Evolutionary conservation across 441 rosid species (phyloP), one percentile per base, ranked within the genome.

Genomic region (California macrophylla): DNA sequence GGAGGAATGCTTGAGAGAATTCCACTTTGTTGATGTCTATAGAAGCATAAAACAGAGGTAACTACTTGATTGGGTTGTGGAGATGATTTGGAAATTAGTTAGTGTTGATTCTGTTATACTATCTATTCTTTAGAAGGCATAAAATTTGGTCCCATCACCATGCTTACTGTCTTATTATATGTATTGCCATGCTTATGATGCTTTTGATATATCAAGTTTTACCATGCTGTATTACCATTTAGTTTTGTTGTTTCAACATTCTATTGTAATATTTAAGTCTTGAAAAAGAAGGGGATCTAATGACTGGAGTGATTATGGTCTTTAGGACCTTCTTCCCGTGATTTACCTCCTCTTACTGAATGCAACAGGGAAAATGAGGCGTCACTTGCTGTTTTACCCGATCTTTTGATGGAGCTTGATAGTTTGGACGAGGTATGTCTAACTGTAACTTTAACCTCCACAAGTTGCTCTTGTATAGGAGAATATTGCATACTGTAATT

Each of bases 21-120:
- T 94, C 79, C 92, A 94, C n/a, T 94, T 94, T 81, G 84, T 80
- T 68, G 98, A 92, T 86, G 94, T 85, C 74, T 94, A 94, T 71
- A 90, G 96, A 89, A 92, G 93, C 83, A 89, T 92, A 85, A 94
- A 94, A 80, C 98, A 75, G 82, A 92, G 99, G 99, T 92, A 78
- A 76, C 21, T 30, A 25, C 64, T 58, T 58, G 30, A 56, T 23
- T 3, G 10, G 29, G 28, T 23, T 56, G 62, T 45, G 52, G 6
- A 56, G 15, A 56, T 58, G 30, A 58, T 58, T 54, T 56, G 3
- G 28, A 45, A 45, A 45, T 45, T 45, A 45, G 52, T 45, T 40
- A 1, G 10, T 40, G 47, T 40, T 40, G 52, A 56, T 56, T 56
- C 62, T 23, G 16, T 56, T 56, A 56, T 23, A 56, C 62, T 3